A percentile compares a stretch with the other conserved stretches of the same genome.
Evolutionary conservation across 2,329 filamentous ascomycete species (phyloP).

Genomic region (Trichoderma sp.): DNA sequence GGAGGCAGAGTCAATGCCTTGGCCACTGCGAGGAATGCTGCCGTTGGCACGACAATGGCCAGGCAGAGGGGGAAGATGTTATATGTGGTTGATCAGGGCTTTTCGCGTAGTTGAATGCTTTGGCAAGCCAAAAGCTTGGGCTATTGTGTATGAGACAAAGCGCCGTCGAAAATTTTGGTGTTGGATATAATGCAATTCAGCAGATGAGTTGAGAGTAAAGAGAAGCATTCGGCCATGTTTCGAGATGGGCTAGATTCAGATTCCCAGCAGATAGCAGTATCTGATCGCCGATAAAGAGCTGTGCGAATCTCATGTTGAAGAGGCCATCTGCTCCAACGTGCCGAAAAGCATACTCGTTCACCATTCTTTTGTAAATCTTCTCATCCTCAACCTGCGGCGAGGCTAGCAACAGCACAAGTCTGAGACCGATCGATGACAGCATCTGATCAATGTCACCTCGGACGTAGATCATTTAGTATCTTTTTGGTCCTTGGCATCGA

Average conservation of each 20-base stretch:
- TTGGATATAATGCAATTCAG: neutral
- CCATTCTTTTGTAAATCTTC: neutral
- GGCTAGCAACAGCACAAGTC: neutral
- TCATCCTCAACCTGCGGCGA: neutral
- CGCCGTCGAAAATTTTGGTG: neutral
- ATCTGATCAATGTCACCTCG: neutral
- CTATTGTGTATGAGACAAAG: neutral
- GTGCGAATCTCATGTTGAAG: neutral
- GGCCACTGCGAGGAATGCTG: slow-evolving; percentile 1
- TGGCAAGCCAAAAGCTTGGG: neutral
- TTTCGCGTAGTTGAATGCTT: too few relatives aligned
- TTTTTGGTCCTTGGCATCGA: neutral
- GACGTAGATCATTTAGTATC: neutral
- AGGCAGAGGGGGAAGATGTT: neutral
- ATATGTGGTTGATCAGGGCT: neutral
- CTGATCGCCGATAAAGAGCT: neutral
- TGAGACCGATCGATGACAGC: neutral
- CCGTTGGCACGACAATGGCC: neutral
- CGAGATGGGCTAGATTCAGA: neutral
- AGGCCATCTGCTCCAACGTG: neutral
- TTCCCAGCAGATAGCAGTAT: neutral
- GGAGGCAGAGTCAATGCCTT: neutral
- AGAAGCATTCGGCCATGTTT: neutral
- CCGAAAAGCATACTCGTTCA: neutral
- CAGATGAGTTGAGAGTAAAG: neutral